Base-by-base conservation (phyloP, 2,329 filamentous ascomycete species). In the Aspergillus felis region DNA sequence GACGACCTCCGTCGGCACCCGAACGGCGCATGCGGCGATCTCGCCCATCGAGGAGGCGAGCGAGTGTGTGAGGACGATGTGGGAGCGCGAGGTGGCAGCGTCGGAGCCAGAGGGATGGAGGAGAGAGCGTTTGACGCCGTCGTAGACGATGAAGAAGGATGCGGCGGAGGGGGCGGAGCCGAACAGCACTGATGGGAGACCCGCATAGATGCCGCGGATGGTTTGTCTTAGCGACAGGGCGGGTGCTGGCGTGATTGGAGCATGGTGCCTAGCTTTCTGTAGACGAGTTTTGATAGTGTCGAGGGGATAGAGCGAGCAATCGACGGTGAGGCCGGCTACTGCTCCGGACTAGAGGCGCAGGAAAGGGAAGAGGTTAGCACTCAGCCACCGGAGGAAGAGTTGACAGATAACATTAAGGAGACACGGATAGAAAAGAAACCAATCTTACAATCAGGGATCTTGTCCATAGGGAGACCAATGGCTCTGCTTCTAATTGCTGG, bases 281-380 rank as follows among this genome's bases (percentile, higher is more conserved):
- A 99, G 90, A 17, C 94, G 92, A 47, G 95, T 99, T 79, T 99
- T 99, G 72, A 99, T 87, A 0, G 94, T 99, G 83, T 99, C 95
- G 81, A 99, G 91, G 0, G 94, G 94, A 81, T 90, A 99, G 71
- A 99, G 90, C 56, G 92, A 92, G 69, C 96, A 87, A 84, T 99
- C 94, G 76, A 97, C 94, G 14, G 92, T 96, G 50, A 94, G 94
- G 71, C 94, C 94, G 65, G 94, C 94, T 64, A 97, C 80, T 70
- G 87, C 94, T 74, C 94, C 94, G 66, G 94, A 91, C 81, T 88
- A 68, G 35, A 54, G 25, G 24, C 5, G 4, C 20, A 44, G n/a
- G 24, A 20, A n/a, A 47, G 24, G 35, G 10, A 35, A 28, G 42
- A 42, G 14, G 27, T 57, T 22, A 60, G 58, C 57, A 38, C 32